Base-by-base conservation (phyloP, 2,329 filamentous ascomycete genomes). In the Xylariaceae sp. region DNA sequence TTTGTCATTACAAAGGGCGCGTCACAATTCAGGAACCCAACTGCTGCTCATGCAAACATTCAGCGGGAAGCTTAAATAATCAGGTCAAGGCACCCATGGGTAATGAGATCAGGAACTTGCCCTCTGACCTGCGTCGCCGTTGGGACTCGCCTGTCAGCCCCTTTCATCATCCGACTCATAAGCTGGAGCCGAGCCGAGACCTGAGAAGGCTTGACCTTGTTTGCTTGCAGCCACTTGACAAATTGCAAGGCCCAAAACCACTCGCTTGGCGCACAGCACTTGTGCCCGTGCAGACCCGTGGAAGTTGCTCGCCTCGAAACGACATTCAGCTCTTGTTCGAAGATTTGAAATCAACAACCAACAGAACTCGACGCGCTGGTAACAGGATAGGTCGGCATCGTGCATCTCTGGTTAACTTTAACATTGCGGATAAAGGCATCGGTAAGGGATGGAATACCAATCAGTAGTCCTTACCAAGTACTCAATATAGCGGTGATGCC, bases 301-400 rank as follows among this genome's bases (percentile, higher is more conserved):
- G 20, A n/a, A 20, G 16, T 40, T 6, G 13, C 35, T 42, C 40
- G 46, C 41, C 45, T 21, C 18, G 27, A 18, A 26, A 27, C 27
- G 33, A 16, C 15, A 15, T 29, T 30, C 47, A 55, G 53, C 47
- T 47, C 41, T 43, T 33, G 53, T 47, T 43, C 47, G 30, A 42
- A 27, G 36, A 51, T 55, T 55, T 55, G 11, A 35, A 43, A 43
- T 51, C 18, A 6, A 43, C 24, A 42, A n/a, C 41, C 15, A 49
- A 49, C 26, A 36, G 11, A 9, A 37, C 35, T 30, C 13, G 23
- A 45, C 29, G 23, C 26, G 40, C 40, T 26, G 18, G 9, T 35
- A 10, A 29, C 18, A 48, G 23, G 44, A 8, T 27, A 44, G 13
- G 26, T 13, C 24, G 11, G 30, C 30, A 23, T 10, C 1, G 24